Evolutionary conservation across 805 yeast genomes (phyloP).

Genomic region (Candida chilensis): DNA sequence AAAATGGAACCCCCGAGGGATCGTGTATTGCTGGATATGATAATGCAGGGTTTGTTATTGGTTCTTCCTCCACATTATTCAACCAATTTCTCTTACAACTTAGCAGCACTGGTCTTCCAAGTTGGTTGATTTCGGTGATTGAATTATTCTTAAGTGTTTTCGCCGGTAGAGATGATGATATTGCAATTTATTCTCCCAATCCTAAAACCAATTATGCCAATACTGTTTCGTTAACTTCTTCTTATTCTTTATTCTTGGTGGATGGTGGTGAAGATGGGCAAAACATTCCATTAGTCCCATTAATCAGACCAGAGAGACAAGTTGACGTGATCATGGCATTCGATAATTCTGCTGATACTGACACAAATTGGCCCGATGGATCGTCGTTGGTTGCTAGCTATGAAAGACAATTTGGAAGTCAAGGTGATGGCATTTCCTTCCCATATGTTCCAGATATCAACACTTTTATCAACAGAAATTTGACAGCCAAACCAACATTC

Average conservation of each 20-base stretch:
- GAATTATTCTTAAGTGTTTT: constrained; percentile 4
- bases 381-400: constrained; percentile 21
- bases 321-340: constrained; percentile 25
- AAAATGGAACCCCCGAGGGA: constrained; percentile 18
- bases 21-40: constrained; percentile 20
- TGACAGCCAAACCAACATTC: constrained; percentile 66
- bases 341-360: constrained; percentile 26
- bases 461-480: constrained; percentile 49
- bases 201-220: constrained; percentile 17
- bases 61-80: constrained; percentile 23
- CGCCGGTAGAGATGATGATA: constrained; percentile 17
- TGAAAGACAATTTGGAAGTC: constrained; percentile 19
- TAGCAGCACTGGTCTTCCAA: no score
- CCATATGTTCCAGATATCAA: constrained; percentile 72
- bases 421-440: constrained; percentile 54
- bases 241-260: constrained; percentile 14
- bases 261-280: constrained; percentile 34
- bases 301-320: constrained; percentile 18
- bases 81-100: constrained; percentile 15
- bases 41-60: constrained; percentile 28
- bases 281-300: constrained; percentile 26
- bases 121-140: no score
- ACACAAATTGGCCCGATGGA: constrained; percentile 26
- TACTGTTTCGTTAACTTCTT: constrained; percentile 7
- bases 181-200: constrained; percentile 25